Base-by-base conservation (phyloP, 768 basidiomycete genomes). In the Hemileccinum impolitum region DNA sequence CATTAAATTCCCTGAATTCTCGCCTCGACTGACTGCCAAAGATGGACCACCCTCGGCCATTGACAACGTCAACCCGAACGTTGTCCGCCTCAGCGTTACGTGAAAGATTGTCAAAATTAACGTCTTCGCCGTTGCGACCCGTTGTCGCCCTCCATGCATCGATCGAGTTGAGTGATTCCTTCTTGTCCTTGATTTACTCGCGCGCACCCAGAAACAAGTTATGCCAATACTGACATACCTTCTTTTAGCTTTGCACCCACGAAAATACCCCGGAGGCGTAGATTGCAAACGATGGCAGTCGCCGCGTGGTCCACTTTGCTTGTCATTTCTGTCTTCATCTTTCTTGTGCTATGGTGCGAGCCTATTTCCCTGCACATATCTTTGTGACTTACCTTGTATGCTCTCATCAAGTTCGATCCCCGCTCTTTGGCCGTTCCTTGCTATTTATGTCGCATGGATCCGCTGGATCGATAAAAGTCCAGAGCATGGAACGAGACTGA, bases 261-360 rank as follows among this genome's bases (percentile, higher is more conserved):
- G 8, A 80, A 81, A 60, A 87, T 97, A 59, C 94, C 94, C 14
- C 78, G 84, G 52, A 87, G 86, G 67, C 78, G 94, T 57, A 75
- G 94, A 58, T 66, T 95, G 50, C 94, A 98, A 72, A 97, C 90
- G 57, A 73, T 92, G 54, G 86, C 81, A 0, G 95, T 98, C 39
- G 90, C 94, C 14, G 55, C 84, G 44, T 95, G 90, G 92, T 89
- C 90, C 25, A 80, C 86, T n/a, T 71, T 85, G 66, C 82, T 96
- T 45, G 77, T 88, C 3, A 74, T 87, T 48, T 77, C 78, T 17
- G 66, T 80, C 13, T 78, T 78, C 56, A 44, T 79, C 37, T 96
- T 93, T 72, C 73, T 95, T 30, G 62, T 88, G n/a, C 75, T 94
- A 39, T 86, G 89, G 94, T 94, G 61, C 62, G 87, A 40, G 28